Base-by-base conservation (phyloP, 1,284 basidiomycete species). In the Spongispora temasekensis region DNA sequence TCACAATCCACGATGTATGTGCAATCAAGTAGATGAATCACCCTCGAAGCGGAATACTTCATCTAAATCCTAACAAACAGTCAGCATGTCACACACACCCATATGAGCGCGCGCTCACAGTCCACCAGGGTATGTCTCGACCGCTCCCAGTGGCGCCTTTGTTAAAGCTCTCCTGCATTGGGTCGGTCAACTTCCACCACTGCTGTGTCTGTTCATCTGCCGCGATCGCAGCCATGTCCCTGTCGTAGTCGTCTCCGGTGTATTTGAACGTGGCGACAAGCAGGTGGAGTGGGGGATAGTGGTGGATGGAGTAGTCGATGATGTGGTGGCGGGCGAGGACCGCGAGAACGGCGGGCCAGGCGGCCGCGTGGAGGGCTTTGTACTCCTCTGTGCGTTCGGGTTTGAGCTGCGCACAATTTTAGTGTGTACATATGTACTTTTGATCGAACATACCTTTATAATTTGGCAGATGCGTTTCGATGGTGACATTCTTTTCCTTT, bases 181-280 rank as follows among this genome's bases (percentile, higher is more conserved):
- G 78, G 71, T 93, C 91, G 0, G 90, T 89, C 60, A 92, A 74
- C 67, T 80, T 77, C 91, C 91, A 93, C 91, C 91, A 94, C 59
- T 80, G 72, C 68, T 82, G 81, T 21, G 90, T 93, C 69, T 87
- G 85, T 37, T 83, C 79, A 70, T 91, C 88, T 28, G 84, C 81
- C 7, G 80, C 84, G 37, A 91, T 82, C 31, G 74, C 79, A 51
- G 76, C 79, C 90, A 92, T 91, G 67, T 93, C 90, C 19, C 67
- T 76, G 46, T 83, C 83, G 57, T 84, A 91, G 67, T 93, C 83
- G 9, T 74, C 66, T 1, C 86, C 87, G 0, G 75, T 81, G 67
- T 89, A 89, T 66, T 87, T 89, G 77, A 89, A 87, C 42, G 78
- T 83, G 31, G 90, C 90, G 63, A 92, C 85, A 19, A 93, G 81